A percentile compares a stretch with the other conserved stretches of the same genome.
phyloP scores from a whole-genome alignment of 2,329 filamentous ascomycete genomes.

The Fonsecaea erecta region DNA sequence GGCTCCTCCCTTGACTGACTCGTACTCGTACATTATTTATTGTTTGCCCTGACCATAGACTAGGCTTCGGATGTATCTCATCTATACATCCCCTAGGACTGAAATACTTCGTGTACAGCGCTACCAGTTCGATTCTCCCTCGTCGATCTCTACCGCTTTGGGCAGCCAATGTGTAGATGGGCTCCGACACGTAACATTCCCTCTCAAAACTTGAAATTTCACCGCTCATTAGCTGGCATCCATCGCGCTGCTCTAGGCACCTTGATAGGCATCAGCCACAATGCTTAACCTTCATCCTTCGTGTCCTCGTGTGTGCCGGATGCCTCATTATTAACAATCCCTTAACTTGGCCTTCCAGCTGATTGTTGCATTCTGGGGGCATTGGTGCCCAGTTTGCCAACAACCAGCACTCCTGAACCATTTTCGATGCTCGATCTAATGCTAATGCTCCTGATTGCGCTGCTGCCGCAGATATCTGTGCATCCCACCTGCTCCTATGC shows the following conservation, averaged over 20 bases:
- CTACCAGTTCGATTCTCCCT: not conserved
- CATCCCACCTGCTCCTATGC: not conserved
- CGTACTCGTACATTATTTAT: not conserved
- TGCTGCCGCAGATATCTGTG: not conserved
- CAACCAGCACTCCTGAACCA: not conserved
- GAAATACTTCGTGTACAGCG: not conserved
- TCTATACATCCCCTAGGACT: not conserved
- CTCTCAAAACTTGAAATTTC: conserved; percentile 13
- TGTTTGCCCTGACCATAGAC: too few species aligned
- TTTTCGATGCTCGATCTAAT: not conserved
- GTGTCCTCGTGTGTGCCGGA: not conserved
- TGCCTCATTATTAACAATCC: not conserved
- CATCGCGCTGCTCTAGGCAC: conserved; percentile 16
- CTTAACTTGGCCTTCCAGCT: not conserved
- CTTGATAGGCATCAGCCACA: conserved; percentile 16
- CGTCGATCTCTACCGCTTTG: not conserved
- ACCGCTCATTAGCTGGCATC: not conserved
- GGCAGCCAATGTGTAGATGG: not conserved
- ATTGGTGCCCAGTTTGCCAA: not conserved
- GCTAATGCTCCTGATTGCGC: not conserved
- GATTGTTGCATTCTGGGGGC: not conserved
- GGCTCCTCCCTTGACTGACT: conserved; percentile 2
- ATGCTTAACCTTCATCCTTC: conserved; percentile 2
- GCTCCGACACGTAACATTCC: not conserved
- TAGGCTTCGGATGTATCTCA: not conserved